A percentile compares a stretch with the other conserved stretches of the same genome.
These are phyloP conservation scores for Tetrapisispora pingtungensis DNA, from an alignment of 805 yeast genomes.

Conservation along the genomic window DNA sequence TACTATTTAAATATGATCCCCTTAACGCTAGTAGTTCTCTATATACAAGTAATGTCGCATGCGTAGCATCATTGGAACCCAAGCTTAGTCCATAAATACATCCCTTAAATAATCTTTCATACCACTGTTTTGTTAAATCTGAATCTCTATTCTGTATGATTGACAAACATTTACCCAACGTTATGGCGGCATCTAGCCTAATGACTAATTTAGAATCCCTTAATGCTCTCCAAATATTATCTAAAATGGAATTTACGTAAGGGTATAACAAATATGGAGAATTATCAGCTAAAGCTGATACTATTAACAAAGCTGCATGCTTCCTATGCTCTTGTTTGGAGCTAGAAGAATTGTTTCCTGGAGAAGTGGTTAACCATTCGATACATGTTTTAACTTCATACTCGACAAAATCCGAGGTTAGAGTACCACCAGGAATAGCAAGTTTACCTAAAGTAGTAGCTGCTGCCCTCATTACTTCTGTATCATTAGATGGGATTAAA, in stretches of 20 bases:
- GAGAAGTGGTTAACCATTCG: conserved; percentile 73
- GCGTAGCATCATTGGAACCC: conserved; percentile 59
- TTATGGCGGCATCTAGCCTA: conserved; percentile 74
- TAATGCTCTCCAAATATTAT: conserved; percentile 79
- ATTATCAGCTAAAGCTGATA: conserved; percentile 74
- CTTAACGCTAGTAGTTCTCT: conserved; percentile 65
- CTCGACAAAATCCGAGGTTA: conserved; percentile 88
- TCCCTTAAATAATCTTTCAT: conserved; percentile 55
- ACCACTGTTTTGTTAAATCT: conserved; percentile 64
- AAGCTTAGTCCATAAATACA: conserved; percentile 50
- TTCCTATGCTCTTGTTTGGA: conserved; percentile 78
- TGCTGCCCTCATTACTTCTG: conserved; percentile 77
- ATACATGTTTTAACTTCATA: conserved; percentile 80
- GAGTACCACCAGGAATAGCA: conserved; percentile 80
- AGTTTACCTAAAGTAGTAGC: conserved; percentile 80
- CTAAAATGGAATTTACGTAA: conserved; percentile 67
- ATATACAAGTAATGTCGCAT: conserved; percentile 76
- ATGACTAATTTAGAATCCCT: conserved; percentile 68
- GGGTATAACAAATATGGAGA: conserved; percentile 77
- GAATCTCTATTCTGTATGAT: conserved; percentile 74
- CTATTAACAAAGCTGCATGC: conserved; percentile 81
- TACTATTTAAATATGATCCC: conserved; percentile 61
- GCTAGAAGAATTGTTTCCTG: conserved; percentile 28
- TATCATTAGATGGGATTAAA: conserved; percentile 71
- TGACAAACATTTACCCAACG: conserved; percentile 65